Evolutionary conservation across 2,329 filamentous ascomycete genomes (phyloP), one percentile per base, ranked within the genome.

Genomic region (Diaporthe citrichinensis): DNA sequence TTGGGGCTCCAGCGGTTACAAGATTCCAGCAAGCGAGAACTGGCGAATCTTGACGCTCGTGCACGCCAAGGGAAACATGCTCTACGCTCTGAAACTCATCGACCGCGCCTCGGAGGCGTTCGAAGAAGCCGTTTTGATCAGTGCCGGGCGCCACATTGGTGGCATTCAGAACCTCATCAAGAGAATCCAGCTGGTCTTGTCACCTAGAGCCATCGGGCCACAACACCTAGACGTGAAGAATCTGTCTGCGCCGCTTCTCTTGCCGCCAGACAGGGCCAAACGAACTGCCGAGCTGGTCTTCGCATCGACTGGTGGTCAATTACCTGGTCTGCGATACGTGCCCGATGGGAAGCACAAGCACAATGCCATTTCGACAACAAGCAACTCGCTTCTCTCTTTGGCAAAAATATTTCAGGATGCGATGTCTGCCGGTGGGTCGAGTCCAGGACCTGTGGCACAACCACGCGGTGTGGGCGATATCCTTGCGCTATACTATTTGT

Each of bases 391-490:
- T 25, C 88, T 99, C 2, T 99, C 97, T 0, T 87, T 99, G 55
- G 97, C 97, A 31, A 99, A 99, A 84, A 99, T 99, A 49, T 98
- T 98, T 78, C 97, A 99, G 84, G 97, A 99, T 85, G 93, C 94
- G 41, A 96, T 98, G 91, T 95, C 96, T 3, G 95, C 91, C 74
- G 92, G 92, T 25, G 90, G 90, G 28, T 84, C 88, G 14, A 87
- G 88, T 31, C 87, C 89, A 15, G 86, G 86, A 53, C 86, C 90
- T 15, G 85, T 91, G 31, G 90, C 90, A 75, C 91, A 92, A 74
- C 90, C 92, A 3, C 92, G 93, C 59, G 94, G 95, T 1, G 95
- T 98, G 34, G 92, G 95, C 57, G 97, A 99, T 81, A 98, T 99
- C 51, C 86, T 99, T 49, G 95, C 96, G 2, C 89, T 99, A 17